phyloP scores from a whole-genome alignment of 768 basidiomycete species.

The Austroboletus eburneus region DNA sequence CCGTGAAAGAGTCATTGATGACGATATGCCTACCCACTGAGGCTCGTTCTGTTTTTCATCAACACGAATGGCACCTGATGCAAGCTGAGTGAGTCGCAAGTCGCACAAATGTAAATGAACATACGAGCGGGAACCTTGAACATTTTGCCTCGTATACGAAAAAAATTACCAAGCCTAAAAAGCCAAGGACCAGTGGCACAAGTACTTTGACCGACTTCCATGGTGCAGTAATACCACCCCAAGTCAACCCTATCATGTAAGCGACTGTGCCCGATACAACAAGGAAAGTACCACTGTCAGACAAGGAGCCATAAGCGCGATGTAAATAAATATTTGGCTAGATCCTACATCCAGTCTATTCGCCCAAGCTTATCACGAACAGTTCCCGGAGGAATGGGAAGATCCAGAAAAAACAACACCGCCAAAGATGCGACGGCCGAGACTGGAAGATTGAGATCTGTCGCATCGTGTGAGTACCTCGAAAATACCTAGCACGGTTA shows the following conservation, averaged over 20 bases:
- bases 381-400: constrained; percentile 32
- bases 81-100: neutral
- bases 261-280: constrained; percentile 35
- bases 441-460: constrained; percentile 42
- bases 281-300: constrained; percentile 38
- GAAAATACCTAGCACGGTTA: neutral
- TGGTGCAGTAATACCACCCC: constrained; percentile 41
- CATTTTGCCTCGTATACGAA: constrained; percentile 37
- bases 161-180: constrained; percentile 35
- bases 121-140: constrained; percentile 29
- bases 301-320: neutral
- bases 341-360: constrained; percentile 41
- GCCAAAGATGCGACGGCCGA: constrained; percentile 26
- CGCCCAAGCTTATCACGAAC: constrained; percentile 34
- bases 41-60: constrained; percentile 28
- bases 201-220: constrained; percentile 42
- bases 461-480: neutral
- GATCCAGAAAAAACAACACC: constrained; percentile 29
- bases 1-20: neutral
- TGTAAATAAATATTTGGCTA: neutral
- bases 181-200: constrained; percentile 41
- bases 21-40: constrained; percentile 20
- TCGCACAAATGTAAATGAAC: constrained; percentile 1
- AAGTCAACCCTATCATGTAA: constrained; percentile 41
- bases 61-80: constrained; percentile 10